Conservation (phyloP, 495 filamentous ascomycete genomes). For the Clavariopsis aquatica region DNA sequence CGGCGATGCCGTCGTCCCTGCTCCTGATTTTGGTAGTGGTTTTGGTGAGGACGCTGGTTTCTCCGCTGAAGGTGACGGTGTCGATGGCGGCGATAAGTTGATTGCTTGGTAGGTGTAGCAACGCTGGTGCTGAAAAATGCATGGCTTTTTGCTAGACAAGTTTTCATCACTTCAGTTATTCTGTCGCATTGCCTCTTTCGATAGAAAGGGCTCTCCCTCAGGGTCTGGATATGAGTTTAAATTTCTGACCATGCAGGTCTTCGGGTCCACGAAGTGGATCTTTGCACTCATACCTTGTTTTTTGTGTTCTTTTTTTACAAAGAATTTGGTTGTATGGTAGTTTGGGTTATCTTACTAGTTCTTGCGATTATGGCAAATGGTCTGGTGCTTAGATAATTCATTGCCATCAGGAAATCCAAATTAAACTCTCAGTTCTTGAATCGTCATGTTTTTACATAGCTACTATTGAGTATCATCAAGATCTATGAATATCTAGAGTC, state of each 20-base stretch:
- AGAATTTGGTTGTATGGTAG: no score
- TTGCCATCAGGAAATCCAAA: no score
- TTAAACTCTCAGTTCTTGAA: no score
- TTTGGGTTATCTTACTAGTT: no score
- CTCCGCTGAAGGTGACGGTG: neutral
- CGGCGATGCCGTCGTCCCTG: slow-evolving; percentile 3
- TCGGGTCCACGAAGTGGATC: neutral
- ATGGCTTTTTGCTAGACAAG: neutral
- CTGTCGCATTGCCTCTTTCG: neutral
- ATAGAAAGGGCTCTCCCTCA: neutral
- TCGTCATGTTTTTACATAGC: no score
- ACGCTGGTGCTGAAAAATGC: neutral
- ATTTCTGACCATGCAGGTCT: neutral
- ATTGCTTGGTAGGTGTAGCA: slow-evolving; percentile 16
- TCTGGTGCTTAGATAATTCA: no score
- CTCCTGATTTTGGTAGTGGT: slow-evolving; percentile 6
- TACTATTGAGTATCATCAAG: no score
- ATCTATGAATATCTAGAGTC: no score
- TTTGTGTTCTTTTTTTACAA: no score
- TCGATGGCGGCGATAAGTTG: slow-evolving; percentile 12
- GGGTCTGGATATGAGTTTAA: neutral
- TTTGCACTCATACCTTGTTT: neutral
- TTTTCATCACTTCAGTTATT: neutral
- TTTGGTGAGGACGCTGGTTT: slow-evolving; percentile 7
- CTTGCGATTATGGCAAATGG: no score